Base-by-base conservation (phyloP, 176 grass and related monocot genomes). In the Phoenix roebelenii region DNA sequence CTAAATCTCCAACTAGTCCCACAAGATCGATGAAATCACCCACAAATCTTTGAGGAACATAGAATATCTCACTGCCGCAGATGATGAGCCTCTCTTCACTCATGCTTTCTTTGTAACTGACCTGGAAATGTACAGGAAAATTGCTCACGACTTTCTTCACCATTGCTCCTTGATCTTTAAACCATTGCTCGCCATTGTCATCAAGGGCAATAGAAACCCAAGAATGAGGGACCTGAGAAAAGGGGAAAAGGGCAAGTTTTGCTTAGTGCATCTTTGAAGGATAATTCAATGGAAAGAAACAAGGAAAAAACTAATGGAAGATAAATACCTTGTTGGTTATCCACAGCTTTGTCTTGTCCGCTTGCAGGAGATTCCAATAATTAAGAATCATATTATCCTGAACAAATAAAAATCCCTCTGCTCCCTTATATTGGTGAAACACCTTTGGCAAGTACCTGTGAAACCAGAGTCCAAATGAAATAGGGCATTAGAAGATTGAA, bases 371-470 rank as follows among this genome's bases (percentile, higher is more conserved):
- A 73, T 98, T 98, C 94, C 94, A 98, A 59, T 98, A 98, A 65
- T 98, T 98, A 28, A 98, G 63, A 79, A 98, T 74, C 88, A 98
- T 85, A 72, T 85, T 77, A 74, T 93, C 88, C 83, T 98, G 87
- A 32, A 98, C 79, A 79, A 89, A 98, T 50, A 98, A n/a, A 72
- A 98, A 98, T 72, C 94, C 94, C 72, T 98, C 94, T 72, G 94
- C 94, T 61, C 88, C 85, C 61, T 75, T 51, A 3, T 85, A 98
- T 69, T 71, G 80, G 60, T 55, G 76, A 67, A 98, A 98, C 62
- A 98, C 74, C 82, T 98, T 98, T 7, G 94, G 94, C 52, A 98
- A 68, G 71, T 83, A 85, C 85, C 94, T 98, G 53, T 52, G 59
- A 7, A 15, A 77, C 19, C 17, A 81, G 57, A 57, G 39, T 49